phyloP scores from a whole-genome alignment of 176 grass and related monocot genomes.

The Aechmea fasciata region DNA sequence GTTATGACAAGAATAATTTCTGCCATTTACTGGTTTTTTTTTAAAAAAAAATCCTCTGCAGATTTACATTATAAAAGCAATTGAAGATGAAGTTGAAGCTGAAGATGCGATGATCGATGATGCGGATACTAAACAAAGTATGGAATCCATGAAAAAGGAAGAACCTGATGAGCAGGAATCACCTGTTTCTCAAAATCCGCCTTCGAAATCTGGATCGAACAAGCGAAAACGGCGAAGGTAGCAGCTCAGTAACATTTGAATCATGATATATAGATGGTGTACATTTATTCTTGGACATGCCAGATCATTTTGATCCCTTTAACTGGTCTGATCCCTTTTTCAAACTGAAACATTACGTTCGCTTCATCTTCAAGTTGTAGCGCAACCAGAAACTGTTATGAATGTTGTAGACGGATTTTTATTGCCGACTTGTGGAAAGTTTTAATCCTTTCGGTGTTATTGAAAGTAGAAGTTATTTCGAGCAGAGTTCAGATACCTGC shows the following conservation, averaged over 20 bases:
- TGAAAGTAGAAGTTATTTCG: background rate
- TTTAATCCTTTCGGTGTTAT: background rate
- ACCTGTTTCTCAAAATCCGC: constrained; percentile 20
- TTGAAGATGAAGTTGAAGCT: constrained; percentile 33
- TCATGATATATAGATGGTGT: constrained; percentile 1
- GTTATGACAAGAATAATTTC: background rate
- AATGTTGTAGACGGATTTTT: background rate
- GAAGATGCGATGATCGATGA: constrained; percentile 21
- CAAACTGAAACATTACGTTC: background rate
- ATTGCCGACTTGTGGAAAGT: background rate
- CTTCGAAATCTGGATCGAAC: constrained; percentile 16
- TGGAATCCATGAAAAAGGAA: constrained; percentile 24
- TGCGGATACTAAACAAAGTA: constrained; percentile 13
- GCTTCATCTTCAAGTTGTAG: background rate
- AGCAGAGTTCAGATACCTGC: too few relatives aligned
- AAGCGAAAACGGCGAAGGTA: constrained; percentile 28
- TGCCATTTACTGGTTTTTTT: background rate
- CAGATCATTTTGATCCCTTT: constrained; percentile 36
- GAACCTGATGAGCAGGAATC: constrained; percentile 21
- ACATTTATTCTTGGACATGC: constrained; percentile 12
- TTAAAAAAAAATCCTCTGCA: constrained; percentile 27
- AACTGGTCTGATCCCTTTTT: constrained; percentile 20
- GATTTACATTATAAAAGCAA: constrained; percentile 86
- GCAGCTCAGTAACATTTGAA: constrained; percentile 7
- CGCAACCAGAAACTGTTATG: background rate